Evolutionary conservation across 495 filamentous ascomycete genomes (phyloP).

Genomic region (Cercophora newfieldiana): DNA sequence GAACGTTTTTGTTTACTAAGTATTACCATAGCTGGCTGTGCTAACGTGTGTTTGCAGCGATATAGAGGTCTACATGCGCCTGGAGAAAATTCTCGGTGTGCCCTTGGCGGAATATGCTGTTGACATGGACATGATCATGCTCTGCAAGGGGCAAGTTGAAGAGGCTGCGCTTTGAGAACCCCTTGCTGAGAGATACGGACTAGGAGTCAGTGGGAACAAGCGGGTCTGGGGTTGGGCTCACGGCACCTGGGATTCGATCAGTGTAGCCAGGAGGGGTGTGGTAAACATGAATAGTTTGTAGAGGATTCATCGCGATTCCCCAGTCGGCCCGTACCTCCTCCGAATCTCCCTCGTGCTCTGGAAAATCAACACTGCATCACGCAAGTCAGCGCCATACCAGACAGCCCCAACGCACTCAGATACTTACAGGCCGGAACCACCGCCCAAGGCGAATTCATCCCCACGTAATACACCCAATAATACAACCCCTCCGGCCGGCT

Average conservation of each 20-base stretch:
- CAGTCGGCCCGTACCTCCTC: too few species aligned
- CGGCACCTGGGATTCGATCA: too few species aligned
- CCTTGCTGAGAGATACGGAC: constrained; percentile 1
- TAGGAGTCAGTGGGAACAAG: constrained; percentile 6
- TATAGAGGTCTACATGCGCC: not conserved
- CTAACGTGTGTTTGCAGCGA: not conserved
- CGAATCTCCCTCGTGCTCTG: not conserved
- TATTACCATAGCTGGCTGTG: not conserved
- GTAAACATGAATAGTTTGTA: too few species aligned
- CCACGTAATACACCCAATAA: constrained; percentile 85
- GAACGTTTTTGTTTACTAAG: constrained; percentile 1
- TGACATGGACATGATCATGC: not conserved
- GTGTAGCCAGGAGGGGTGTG: too few species aligned
- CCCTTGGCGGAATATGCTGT: not conserved
- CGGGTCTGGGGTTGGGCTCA: not conserved
- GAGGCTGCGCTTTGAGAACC: constrained; percentile 1
- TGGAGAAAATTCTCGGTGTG: not conserved
- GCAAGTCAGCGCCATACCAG: not conserved
- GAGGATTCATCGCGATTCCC: too few species aligned
- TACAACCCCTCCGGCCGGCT: constrained; percentile 78
- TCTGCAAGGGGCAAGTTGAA: constrained; percentile 3
- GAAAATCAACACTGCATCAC: not conserved
- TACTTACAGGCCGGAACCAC: constrained; percentile 61
- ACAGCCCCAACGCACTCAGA: not conserved
- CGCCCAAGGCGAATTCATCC: constrained; percentile 87